Evolutionary conservation across 768 basidiomycete species (phyloP).

Genomic region (Rhodotorula graminis): DNA sequence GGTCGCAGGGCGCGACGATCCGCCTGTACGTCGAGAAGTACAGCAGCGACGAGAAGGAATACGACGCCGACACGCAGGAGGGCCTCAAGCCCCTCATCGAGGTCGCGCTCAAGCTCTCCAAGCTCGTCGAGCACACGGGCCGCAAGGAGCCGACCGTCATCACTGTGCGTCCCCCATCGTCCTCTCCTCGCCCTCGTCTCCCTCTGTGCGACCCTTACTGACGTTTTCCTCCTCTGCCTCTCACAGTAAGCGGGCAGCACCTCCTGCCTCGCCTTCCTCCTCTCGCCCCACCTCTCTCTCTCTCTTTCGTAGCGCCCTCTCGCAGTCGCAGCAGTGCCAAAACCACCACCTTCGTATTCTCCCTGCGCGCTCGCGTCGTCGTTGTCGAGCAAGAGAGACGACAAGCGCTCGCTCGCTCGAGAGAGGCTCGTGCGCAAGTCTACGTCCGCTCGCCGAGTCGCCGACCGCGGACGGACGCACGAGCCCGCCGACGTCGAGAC

Average conservation of each 20-base stretch:
- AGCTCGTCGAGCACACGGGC: constrained; percentile 77
- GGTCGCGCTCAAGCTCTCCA: constrained; percentile 78
- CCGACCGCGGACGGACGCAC: no score
- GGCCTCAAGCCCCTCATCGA: constrained; percentile 93
- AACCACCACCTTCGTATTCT: not conserved
- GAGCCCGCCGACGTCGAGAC: no score
- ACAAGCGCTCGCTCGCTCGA: no score
- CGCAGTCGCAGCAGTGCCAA: not conserved
- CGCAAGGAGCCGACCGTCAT: constrained; percentile 93
- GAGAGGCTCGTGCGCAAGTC: no score
- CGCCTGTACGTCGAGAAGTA: constrained; percentile 94
- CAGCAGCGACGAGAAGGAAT: constrained; percentile 55
- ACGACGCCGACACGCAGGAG: constrained; percentile 61
- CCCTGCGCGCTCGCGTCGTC: no score
- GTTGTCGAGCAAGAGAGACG: no score
- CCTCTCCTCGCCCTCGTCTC: not conserved
- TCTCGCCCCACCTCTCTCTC: not conserved
- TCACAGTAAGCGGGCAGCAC: not conserved
- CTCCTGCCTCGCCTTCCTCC: no score
- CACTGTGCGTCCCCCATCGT: constrained; percentile 60
- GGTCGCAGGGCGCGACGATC: constrained; percentile 92
- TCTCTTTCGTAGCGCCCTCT: not conserved
- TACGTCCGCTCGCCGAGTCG: no score
- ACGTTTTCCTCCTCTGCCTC: not conserved
- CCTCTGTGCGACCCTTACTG: not conserved